Base-by-base conservation (phyloP, 2,329 filamentous ascomycete genomes). In the Ophiocordyceps camponoti-rufipedis region DNA sequence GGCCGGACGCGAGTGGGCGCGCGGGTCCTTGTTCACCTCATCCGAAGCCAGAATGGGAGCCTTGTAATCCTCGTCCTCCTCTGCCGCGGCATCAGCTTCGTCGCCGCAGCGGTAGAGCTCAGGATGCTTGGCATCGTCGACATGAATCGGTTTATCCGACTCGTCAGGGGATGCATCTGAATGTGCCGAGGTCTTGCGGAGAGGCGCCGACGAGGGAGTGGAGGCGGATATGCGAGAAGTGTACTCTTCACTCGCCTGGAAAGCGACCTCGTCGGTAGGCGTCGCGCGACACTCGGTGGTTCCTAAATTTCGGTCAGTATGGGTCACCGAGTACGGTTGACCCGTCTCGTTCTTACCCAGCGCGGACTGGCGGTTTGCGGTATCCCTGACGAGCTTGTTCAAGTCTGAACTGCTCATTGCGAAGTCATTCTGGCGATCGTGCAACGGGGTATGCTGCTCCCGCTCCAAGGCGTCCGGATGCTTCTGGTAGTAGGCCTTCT, bases 401-500 rank as follows among this genome's bases (percentile, higher is more conserved):
- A 96, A 66, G 56, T 94, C 85, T 40, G 86, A 84, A 55, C 83
- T 88, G 63, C 84, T 91, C 77, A 94, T 74, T 46, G 86, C 85
- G 66, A 82, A 93, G 57, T 91, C 83, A 50, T 69, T 68, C 50
- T 69, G 67, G 47, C 74, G 71, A 45, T 75, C 73, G 47, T 73
- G 65, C 28, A 75, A 63, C 41, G 71, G 67, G 10, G 65, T 66
- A 28, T 68, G 76, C 51, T 78, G 74, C 57, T 88, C 85, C 62
- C 89, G 85, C 58, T 82, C 78, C 46, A 75, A 71, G 29, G 82
- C 69, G 52, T 95, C 85, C 0, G 89, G 89, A 56, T 94, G 87
- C 64, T 91, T 95, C 55, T 86, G 78, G 57, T 91, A 93, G 74
- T 94, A 95, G 28, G 84, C 83, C 65, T 84, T 85, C 55, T 94